Evolutionary conservation across 805 yeast genomes (phyloP).

Genomic region (Lipomyces yamanashiensis): DNA sequence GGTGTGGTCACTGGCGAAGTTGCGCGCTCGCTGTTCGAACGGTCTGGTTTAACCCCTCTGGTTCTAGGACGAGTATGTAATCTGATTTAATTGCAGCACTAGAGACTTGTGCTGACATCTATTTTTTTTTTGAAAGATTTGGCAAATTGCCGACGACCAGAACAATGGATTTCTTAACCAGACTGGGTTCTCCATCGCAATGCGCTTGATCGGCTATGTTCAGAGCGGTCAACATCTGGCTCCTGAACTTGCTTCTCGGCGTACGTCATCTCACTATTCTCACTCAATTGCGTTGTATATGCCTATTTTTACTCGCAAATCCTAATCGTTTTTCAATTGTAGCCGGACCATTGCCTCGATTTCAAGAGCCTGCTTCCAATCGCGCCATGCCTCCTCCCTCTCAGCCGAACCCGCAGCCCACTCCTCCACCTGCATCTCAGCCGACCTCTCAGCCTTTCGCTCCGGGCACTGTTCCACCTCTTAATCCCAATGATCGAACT

Average conservation of each 20-base stretch:
- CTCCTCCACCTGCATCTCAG: neutral
- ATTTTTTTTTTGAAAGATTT: slow-evolving; percentile 52
- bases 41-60: slow-evolving; percentile 78
- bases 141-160: slow-evolving; percentile 92
- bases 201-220: slow-evolving; percentile 86
- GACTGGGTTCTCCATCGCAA: slow-evolving; percentile 79
- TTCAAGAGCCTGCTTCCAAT: slow-evolving; percentile 45
- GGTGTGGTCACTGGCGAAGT: slow-evolving; percentile 89
- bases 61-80: slow-evolving; percentile 64
- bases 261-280: slow-evolving; percentile 37
- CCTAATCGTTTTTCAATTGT: slow-evolving; percentile 23
- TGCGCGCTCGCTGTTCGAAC: slow-evolving; percentile 81
- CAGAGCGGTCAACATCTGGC: slow-evolving; percentile 72
- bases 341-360: slow-evolving; percentile 70
- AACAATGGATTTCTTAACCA: slow-evolving; percentile 84
- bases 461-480: slow-evolving; percentile 42
- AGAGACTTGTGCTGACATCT: neutral
- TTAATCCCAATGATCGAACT: slow-evolving; percentile 45
- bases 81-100: neutral
- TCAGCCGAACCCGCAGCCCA: neutral
- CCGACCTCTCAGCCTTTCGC: neutral
- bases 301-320: neutral
- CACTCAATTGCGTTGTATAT: neutral
- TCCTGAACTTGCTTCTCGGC: slow-evolving; percentile 54
- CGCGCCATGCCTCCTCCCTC: slow-evolving; percentile 9